Evolutionary conservation across 2,329 filamentous ascomycete genomes (phyloP).

Genomic region (Fusarium subtropicale): DNA sequence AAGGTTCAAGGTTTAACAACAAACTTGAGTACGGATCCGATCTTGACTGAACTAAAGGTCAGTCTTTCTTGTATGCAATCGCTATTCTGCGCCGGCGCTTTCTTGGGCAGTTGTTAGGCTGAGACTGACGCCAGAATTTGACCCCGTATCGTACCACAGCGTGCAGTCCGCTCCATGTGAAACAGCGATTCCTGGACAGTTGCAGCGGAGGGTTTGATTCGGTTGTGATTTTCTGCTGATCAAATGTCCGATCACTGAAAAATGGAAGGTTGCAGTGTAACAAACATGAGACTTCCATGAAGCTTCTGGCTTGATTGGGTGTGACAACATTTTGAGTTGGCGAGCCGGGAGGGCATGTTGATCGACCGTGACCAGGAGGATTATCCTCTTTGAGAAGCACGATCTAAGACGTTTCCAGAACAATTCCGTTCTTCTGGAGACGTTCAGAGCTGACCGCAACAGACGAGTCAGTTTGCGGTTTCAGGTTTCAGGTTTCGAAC

Average conservation of each 20-base stretch:
- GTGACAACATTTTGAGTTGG: background rate
- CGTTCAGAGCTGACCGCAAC: slow-evolving; percentile 22
- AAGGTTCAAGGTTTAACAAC: slow-evolving; percentile 2
- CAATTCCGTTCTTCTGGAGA: background rate
- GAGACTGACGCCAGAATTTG: slow-evolving; percentile 14
- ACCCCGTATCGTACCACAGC: slow-evolving; percentile 26
- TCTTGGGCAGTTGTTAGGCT: slow-evolving; percentile 11
- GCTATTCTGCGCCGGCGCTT: slow-evolving; percentile 18
- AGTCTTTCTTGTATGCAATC: slow-evolving; percentile 9
- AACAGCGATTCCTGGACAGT: slow-evolving; percentile 32
- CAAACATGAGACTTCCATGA: slow-evolving; percentile 6
- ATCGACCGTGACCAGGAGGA: background rate
- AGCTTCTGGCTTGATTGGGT: background rate
- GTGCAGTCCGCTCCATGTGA: slow-evolving; percentile 34
- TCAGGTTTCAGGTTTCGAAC: slow-evolving; percentile 32
- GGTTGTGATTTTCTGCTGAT: background rate
- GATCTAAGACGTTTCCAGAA: slow-evolving; percentile 29
- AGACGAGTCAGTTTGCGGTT: slow-evolving; percentile 29
- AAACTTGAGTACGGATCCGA: background rate
- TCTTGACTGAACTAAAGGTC: slow-evolving; percentile 1
- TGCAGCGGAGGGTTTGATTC: slow-evolving; percentile 9
- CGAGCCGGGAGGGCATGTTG: background rate
- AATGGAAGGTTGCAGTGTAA: background rate
- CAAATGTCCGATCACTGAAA: background rate
- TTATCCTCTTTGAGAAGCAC: background rate